phyloP scores from a whole-genome alignment of 2,329 filamentous ascomycete species.

The Penicillium sp. region DNA sequence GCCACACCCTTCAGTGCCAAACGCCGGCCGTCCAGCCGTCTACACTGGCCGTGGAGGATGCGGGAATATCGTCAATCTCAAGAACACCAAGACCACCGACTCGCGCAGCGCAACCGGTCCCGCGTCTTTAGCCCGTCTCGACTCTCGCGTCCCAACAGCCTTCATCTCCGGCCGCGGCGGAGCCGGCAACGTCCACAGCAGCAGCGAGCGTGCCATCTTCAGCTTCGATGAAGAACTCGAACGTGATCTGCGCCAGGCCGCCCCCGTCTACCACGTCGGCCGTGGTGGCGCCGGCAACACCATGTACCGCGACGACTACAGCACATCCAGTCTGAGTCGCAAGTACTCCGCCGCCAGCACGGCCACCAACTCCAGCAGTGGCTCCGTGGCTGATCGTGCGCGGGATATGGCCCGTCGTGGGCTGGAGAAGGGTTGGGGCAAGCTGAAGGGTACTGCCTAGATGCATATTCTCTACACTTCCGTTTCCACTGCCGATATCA shows the following conservation, averaged over 20 bases:
- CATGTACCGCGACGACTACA: slow-evolving; percentile 25
- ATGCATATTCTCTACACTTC: neutral
- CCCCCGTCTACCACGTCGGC: slow-evolving; percentile 57
- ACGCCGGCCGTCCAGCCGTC: slow-evolving; percentile 41
- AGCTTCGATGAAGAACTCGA: slow-evolving; percentile 59
- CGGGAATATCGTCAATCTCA: slow-evolving; percentile 50
- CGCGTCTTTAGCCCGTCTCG: slow-evolving; percentile 45
- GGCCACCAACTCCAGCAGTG: slow-evolving; percentile 30
- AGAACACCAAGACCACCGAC: slow-evolving; percentile 44
- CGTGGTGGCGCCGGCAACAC: slow-evolving; percentile 54
- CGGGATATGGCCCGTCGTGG: slow-evolving; percentile 31
- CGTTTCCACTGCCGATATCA: neutral
- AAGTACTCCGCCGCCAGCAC: slow-evolving; percentile 32
- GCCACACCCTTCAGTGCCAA: slow-evolving; percentile 52
- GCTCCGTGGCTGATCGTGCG: slow-evolving; percentile 29
- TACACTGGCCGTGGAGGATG: slow-evolving; percentile 51
- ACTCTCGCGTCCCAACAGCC: slow-evolving; percentile 34
- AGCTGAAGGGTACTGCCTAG: slow-evolving; percentile 32
- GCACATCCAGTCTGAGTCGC: slow-evolving; percentile 25
- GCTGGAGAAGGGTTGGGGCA: slow-evolving; percentile 36
- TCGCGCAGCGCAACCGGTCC: slow-evolving; percentile 37
- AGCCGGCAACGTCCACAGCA: slow-evolving; percentile 48
- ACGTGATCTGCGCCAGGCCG: slow-evolving; percentile 47
- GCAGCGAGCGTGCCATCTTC: slow-evolving; percentile 53
- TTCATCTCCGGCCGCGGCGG: slow-evolving; percentile 47